These are phyloP conservation scores for Phlyctochytrium arcticum DNA, from an alignment of 192 early-diverging fungal genomes.

Conservation along the genomic window DNA sequence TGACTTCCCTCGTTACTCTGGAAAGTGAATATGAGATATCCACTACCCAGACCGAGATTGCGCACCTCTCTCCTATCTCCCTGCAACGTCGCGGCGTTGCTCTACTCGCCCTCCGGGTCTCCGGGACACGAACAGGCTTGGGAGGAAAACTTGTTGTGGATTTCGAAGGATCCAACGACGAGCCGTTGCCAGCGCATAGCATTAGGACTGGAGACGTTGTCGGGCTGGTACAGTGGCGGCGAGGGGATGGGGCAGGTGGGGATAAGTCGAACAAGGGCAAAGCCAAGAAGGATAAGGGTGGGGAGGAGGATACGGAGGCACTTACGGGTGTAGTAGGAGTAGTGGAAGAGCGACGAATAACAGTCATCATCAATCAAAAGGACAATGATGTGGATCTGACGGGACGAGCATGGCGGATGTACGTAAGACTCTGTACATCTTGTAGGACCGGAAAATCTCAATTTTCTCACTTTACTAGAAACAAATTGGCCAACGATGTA, in stretches of 20 bases:
- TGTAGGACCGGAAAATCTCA: no score
- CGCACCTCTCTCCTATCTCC: constrained; percentile 8
- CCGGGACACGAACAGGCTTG: constrained; percentile 21
- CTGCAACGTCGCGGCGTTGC: constrained; percentile 17
- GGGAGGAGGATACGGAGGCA: no score
- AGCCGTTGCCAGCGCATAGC: constrained; percentile 1
- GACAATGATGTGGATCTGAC: constrained; percentile 40
- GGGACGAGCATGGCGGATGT: constrained; percentile 14
- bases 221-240: no score
- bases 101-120: constrained; percentile 8
- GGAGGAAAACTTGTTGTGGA: constrained; percentile 17
- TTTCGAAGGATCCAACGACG: not conserved
- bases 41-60: not conserved
- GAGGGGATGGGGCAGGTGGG: not conserved
- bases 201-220: constrained; percentile 17
- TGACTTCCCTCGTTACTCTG: not conserved
- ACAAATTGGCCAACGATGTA: constrained; percentile 29
- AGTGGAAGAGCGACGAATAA: constrained; percentile 34
- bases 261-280: not conserved
- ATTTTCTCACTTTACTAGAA: constrained; percentile 2
- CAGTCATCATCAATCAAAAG: constrained; percentile 61
- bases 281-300: not conserved
- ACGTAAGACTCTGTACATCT: no score
- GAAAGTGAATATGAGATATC: constrained; percentile 11
- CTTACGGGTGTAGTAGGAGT: not conserved